These are phyloP conservation scores for Colletotrichum sp. DNA, from an alignment of 2,329 filamentous ascomycete genomes.

Conservation along the genomic window DNA sequence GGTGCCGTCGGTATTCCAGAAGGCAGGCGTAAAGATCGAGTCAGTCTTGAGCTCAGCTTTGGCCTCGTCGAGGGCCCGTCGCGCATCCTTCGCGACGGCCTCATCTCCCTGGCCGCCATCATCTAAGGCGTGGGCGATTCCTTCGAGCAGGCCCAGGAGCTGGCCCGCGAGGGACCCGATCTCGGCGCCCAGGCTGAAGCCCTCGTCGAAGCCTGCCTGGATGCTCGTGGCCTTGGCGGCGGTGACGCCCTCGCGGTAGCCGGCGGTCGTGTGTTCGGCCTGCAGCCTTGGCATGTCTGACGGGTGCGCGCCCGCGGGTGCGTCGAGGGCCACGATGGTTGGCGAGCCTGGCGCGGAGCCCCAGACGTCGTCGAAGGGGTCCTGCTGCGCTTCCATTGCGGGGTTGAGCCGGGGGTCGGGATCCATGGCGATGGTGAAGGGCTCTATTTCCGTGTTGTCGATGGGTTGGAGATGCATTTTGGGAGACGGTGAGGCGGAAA, in stretches of 20 bases:
- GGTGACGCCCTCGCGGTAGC: conserved; percentile 88
- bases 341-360: conserved; percentile 20
- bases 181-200: conserved; percentile 82
- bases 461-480: conserved; percentile 24
- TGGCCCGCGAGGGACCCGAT: conserved; percentile 78
- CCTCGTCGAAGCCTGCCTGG: conserved; percentile 90
- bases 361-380: conserved; percentile 27
- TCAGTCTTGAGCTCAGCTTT: conserved; percentile 64
- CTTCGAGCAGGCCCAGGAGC: conserved; percentile 79
- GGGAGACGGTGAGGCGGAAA: not conserved
- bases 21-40: conserved; percentile 68
- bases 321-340: not conserved
- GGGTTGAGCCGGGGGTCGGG: not conserved
- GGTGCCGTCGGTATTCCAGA: conserved; percentile 72
- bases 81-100: not conserved
- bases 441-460: conserved; percentile 23
- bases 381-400: not conserved
- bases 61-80: conserved; percentile 52
- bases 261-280: conserved; percentile 79
- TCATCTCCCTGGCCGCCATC: conserved; percentile 24
- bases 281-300: conserved; percentile 77
- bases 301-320: conserved; percentile 37
- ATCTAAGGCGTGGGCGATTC: conserved; percentile 59
- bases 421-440: conserved; percentile 20
- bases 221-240: conserved; percentile 77